phyloP scores from a whole-genome alignment of 192 early-diverging fungal species.

The Diversispora epigaea region DNA sequence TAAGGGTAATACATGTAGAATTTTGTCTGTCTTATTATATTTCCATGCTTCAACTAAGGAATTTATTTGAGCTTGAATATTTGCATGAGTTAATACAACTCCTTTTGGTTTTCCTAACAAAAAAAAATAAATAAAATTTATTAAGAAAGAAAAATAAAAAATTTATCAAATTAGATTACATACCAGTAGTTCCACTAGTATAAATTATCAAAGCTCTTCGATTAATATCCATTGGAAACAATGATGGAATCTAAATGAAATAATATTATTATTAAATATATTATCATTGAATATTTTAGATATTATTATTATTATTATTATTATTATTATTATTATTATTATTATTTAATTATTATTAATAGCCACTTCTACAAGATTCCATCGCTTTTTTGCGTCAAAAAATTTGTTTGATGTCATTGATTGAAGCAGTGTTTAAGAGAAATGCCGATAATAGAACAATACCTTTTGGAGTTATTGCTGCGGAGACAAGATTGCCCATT shows the following conservation, averaged over 20 bases:
- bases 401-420: constrained; percentile 95
- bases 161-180: constrained; percentile 8
- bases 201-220: constrained; percentile 72
- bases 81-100: constrained; percentile 72
- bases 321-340: too few species aligned
- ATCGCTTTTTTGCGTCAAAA: constrained; percentile 85
- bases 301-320: not conserved
- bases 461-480: constrained; percentile 77
- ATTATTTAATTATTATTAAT: not conserved
- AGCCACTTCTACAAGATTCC: constrained; percentile 81
- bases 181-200: constrained; percentile 70
- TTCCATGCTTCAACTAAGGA: constrained; percentile 71
- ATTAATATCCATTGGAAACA: constrained; percentile 29
- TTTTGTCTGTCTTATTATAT: constrained; percentile 62
- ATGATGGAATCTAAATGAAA: constrained; percentile 15
- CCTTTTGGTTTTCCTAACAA: constrained; percentile 73
- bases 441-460: constrained; percentile 72
- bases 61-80: constrained; percentile 63
- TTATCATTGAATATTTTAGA: not conserved
- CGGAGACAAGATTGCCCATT: constrained; percentile 72
- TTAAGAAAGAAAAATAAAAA: constrained; percentile 27
- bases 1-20: constrained; percentile 79
- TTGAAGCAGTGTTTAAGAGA: constrained; percentile 91
- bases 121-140: constrained; percentile 6
- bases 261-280: not conserved